Evolutionary conservation across 2,329 filamentous ascomycete species (phyloP).

Genomic region (Dothideomycetes sp.): DNA sequence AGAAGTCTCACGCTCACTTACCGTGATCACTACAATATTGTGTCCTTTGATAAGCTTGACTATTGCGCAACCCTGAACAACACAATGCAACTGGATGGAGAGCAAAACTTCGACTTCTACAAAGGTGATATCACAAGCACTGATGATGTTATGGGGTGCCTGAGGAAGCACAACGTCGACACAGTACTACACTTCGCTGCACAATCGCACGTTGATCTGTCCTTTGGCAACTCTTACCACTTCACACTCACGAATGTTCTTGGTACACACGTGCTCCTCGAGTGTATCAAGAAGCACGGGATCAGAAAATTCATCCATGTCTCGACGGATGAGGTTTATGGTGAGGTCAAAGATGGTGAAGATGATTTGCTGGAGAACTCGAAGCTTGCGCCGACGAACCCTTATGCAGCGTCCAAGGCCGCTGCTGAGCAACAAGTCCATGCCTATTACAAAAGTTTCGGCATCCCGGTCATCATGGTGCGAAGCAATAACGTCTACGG

Average conservation of each 20-base stretch:
- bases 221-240: conserved; percentile 70
- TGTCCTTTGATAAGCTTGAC: conserved; percentile 78
- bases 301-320: conserved; percentile 70
- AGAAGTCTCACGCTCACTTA: conserved; percentile 68
- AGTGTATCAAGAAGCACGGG: conserved; percentile 59
- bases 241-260: conserved; percentile 77
- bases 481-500: conserved; percentile 80
- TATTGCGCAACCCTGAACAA: conserved; percentile 76
- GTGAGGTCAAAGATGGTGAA: conserved; percentile 61
- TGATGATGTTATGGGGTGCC: conserved; percentile 56
- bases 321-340: conserved; percentile 78
- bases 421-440: conserved; percentile 43
- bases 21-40: conserved; percentile 61
- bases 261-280: conserved; percentile 72
- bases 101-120: conserved; percentile 66
- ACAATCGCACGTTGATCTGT: conserved; percentile 74
- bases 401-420: conserved; percentile 33
- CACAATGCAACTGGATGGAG: conserved; percentile 55
- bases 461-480: conserved; percentile 68
- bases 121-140: conserved; percentile 68
- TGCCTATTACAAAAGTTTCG: conserved; percentile 76
- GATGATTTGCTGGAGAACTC: conserved; percentile 64
- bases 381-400: conserved; percentile 68
- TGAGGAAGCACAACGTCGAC: conserved; percentile 62
- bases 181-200: conserved; percentile 77